phyloP scores from a whole-genome alignment of 106 monocot genomes.

The Acanthochlamys bracteata region DNA sequence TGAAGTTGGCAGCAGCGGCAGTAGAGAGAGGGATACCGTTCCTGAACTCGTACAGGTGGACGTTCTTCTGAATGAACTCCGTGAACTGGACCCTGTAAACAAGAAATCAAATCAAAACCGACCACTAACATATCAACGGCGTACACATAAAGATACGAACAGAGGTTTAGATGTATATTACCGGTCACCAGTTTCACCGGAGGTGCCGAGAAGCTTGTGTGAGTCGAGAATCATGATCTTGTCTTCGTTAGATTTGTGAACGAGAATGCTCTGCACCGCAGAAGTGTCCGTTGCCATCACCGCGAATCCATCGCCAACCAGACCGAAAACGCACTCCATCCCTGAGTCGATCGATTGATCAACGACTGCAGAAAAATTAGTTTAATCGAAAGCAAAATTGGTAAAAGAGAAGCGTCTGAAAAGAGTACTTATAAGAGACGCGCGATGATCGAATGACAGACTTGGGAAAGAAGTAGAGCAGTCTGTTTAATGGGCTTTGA shows the following conservation, averaged over 20 bases:
- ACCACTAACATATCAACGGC: not conserved
- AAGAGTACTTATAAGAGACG: no score
- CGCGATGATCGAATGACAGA: no score
- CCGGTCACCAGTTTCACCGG: conserved; percentile 81
- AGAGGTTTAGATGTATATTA: not conserved
- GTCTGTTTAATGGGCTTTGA: no score
- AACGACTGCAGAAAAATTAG: not conserved
- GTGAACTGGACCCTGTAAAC: conserved; percentile 85
- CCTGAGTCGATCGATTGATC: not conserved
- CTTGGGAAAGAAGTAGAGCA: no score
- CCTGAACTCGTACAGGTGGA: conserved; percentile 87
- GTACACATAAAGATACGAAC: not conserved
- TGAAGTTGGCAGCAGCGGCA: conserved; percentile 80
- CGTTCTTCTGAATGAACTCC: conserved; percentile 95
- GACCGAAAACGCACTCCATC: conserved; percentile 89
- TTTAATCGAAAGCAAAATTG: not conserved
- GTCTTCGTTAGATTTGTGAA: conserved; percentile 87
- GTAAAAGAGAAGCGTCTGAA: not conserved
- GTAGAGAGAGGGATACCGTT: conserved; percentile 87
- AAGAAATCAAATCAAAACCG: not conserved
- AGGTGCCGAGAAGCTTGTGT: conserved; percentile 88
- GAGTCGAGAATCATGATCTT: conserved; percentile 88
- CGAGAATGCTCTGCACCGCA: conserved; percentile 75
- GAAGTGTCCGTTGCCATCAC: conserved; percentile 47
- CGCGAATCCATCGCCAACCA: conserved; percentile 57